Conservation (phyloP, 192 early-diverging fungal genomes). For the Entomortierella beljakovae region DNA sequence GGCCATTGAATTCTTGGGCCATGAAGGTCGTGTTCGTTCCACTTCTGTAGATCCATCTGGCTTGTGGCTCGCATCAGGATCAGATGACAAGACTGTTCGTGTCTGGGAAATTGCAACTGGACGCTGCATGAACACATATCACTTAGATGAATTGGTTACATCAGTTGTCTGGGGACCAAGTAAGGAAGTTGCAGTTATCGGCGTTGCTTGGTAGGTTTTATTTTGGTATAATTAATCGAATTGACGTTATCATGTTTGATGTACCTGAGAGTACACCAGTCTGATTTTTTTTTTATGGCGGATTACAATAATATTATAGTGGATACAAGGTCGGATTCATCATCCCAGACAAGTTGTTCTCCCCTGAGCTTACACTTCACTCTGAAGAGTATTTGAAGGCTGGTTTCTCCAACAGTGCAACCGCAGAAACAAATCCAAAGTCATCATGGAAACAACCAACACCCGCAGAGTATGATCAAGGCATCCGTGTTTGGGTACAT, state of each 20-base stretch:
- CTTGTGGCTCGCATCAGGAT: conserved; percentile 90
- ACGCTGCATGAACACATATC: conserved; percentile 84
- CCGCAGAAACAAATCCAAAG: conserved; percentile 25
- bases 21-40: conserved; percentile 82
- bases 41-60: conserved; percentile 94
- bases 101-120: conserved; percentile 95
- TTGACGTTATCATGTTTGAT: background rate
- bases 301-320: conserved; percentile 20
- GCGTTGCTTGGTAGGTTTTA: conserved; percentile 67
- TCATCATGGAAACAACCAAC: conserved; percentile 53
- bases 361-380: conserved; percentile 53
- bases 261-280: background rate
- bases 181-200: conserved; percentile 79
- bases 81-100: conserved; percentile 89
- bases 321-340: conserved; percentile 58
- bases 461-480: conserved; percentile 33
- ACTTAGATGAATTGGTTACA: conserved; percentile 75
- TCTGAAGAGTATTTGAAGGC: conserved; percentile 59
- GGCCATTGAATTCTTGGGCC: conserved; percentile 84
- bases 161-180: conserved; percentile 93
- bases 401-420: conserved; percentile 52
- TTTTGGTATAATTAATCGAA: background rate
- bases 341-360: conserved; percentile 53
- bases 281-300: background rate
- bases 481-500: conserved; percentile 42